phyloP scores from a whole-genome alignment of 2,329 filamentous ascomycete genomes.

The Monilinia aucupariae region DNA sequence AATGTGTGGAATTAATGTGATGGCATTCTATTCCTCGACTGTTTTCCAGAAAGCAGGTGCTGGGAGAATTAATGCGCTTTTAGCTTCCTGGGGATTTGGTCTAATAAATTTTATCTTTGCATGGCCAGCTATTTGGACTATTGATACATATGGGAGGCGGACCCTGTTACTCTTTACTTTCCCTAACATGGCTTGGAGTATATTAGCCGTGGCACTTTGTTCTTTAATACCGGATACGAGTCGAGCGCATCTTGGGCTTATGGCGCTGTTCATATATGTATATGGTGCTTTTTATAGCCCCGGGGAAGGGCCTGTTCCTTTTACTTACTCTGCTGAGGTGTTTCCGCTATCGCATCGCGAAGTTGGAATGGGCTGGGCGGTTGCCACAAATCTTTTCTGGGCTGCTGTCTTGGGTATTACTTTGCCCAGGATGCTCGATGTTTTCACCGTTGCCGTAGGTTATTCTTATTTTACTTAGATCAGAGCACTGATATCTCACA shows the following conservation, averaged over 20 bases:
- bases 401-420: conserved; percentile 57
- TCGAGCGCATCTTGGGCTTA: conserved; percentile 45
- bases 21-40: conserved; percentile 69
- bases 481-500: conserved; percentile 20
- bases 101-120: conserved; percentile 45
- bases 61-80: conserved; percentile 38
- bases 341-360: conserved; percentile 60
- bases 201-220: conserved; percentile 55
- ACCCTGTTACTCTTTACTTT: conserved; percentile 59
- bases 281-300: conserved; percentile 62
- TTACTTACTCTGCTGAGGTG: conserved; percentile 57
- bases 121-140: conserved; percentile 53
- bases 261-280: conserved; percentile 61
- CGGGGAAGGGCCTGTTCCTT: conserved; percentile 59
- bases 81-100: conserved; percentile 16
- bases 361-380: conserved; percentile 58
- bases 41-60: conserved; percentile 57
- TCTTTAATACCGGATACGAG: conserved; percentile 43
- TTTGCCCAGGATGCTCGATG: conserved; percentile 29
- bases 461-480: neutral
- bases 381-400: conserved; percentile 56
- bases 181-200: conserved; percentile 61
- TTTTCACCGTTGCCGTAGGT: conserved; percentile 2
- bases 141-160: conserved; percentile 60
- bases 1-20: conserved; percentile 43